These are phyloP conservation scores for Tarenaya hassleriana DNA, from an alignment of 345 rosid species.

Conservation along the genomic window DNA sequence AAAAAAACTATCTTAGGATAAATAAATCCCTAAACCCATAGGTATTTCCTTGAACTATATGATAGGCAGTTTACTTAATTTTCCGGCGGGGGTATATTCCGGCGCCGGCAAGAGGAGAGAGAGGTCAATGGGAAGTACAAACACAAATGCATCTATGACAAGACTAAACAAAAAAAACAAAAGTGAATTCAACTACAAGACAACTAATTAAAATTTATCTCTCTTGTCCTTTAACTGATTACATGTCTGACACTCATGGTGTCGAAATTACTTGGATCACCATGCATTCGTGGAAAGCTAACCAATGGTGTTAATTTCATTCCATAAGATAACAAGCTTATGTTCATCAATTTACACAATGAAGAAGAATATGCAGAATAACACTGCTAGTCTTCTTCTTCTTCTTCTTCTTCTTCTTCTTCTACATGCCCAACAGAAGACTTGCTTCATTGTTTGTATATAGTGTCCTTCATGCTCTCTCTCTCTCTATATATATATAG, in stretches of 20 bases:
- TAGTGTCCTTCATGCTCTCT: slow-evolving; percentile 10
- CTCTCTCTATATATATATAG: slow-evolving; percentile 24
- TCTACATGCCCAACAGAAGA: slow-evolving; percentile 17
- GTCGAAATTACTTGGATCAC: slow-evolving; percentile 19
- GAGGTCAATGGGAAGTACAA: no score
- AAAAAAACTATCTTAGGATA: no score
- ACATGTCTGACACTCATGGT: slow-evolving; percentile 20
- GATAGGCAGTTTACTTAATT: no score
- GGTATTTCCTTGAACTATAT: no score
- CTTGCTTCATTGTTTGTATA: neutral
- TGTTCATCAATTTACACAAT: slow-evolving; percentile 17
- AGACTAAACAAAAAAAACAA: no score
- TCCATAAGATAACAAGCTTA: slow-evolving; percentile 20
- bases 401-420: no score
- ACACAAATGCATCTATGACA: no score
- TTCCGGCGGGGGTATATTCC: no score
- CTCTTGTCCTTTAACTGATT: slow-evolving; percentile 23
- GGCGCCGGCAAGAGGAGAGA: no score
- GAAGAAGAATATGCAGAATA: slow-evolving; percentile 18
- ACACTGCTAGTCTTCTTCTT: slow-evolving; percentile 10
- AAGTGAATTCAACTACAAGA: no score
- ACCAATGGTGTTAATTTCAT: no score
- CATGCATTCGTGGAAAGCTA: slow-evolving; percentile 26
- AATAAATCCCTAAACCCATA: no score
- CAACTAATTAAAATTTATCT: slow-evolving; percentile 11